Conservation (phyloP, 2,329 filamentous ascomycete species). For the Didymella pinodella region DNA sequence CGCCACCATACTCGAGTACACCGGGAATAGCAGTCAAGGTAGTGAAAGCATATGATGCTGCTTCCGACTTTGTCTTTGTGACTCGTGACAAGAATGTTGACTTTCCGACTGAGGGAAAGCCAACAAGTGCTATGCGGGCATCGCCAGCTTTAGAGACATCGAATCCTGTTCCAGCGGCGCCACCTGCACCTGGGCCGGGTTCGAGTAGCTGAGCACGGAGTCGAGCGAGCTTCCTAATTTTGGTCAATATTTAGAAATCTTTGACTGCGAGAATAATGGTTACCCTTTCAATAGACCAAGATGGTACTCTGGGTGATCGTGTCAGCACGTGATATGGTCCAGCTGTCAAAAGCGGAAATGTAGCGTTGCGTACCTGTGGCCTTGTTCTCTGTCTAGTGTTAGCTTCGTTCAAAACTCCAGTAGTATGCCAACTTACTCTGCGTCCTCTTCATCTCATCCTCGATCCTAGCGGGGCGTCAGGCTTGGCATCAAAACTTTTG, state of each 20-base stretch:
- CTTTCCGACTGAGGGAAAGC: slow-evolving; percentile 98
- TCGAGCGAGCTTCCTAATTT: slow-evolving; percentile 85
- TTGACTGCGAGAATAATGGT: neutral
- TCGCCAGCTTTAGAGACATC: slow-evolving; percentile 93
- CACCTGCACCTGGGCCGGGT: slow-evolving; percentile 79
- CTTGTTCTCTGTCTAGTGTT: slow-evolving; percentile 81
- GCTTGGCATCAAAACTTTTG: slow-evolving; percentile 41
- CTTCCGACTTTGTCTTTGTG: slow-evolving; percentile 95
- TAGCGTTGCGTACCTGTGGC: slow-evolving; percentile 78
- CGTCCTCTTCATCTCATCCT: slow-evolving; percentile 99
- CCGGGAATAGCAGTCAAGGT: slow-evolving; percentile 97
- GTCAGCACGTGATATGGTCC: slow-evolving; percentile 47
- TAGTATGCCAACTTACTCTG: slow-evolving; percentile 72
- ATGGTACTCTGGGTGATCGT: slow-evolving; percentile 80
- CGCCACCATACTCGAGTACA: slow-evolving; percentile 95
- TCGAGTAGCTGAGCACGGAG: slow-evolving; percentile 94
- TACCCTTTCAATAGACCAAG: slow-evolving; percentile 96
- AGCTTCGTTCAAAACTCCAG: slow-evolving; percentile 36
- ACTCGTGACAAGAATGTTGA: slow-evolving; percentile 99
- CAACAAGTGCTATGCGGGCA: slow-evolving; percentile 94
- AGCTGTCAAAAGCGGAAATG: slow-evolving; percentile 6
- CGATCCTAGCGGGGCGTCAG: slow-evolving; percentile 73
- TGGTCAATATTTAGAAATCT: slow-evolving; percentile 26
- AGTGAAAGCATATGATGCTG: slow-evolving; percentile 96
- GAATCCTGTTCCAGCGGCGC: slow-evolving; percentile 82